phyloP scores from a whole-genome alignment of 805 yeast genomes.

The Barnettozyma californica region DNA sequence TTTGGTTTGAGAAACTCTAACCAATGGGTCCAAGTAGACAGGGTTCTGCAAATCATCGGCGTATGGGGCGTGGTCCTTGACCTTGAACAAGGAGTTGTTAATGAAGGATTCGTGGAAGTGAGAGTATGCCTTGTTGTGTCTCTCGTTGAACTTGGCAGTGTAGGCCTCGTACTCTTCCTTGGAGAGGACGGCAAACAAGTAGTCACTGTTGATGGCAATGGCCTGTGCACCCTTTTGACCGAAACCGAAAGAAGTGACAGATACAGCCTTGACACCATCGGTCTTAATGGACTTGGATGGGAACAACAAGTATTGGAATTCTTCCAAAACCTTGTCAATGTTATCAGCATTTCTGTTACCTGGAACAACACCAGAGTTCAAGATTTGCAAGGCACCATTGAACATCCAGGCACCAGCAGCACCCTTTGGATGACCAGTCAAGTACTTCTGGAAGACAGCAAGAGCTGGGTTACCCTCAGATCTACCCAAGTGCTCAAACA shows the following conservation, averaged over 20 bases:
- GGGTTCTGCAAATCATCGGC: conserved; percentile 78
- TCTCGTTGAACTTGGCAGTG: conserved; percentile 59
- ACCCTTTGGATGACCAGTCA: conserved; percentile 99
- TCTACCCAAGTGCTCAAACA: conserved; percentile 95
- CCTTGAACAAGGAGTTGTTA: conserved; percentile 84
- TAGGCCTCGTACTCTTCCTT: conserved; percentile 67
- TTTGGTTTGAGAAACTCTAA: conserved; percentile 39
- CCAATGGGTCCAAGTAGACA: conserved; percentile 95
- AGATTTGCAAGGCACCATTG: conserved; percentile 93
- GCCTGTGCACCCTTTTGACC: conserved; percentile 99
- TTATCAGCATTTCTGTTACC: conserved; percentile 99
- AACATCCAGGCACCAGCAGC: conserved; percentile 99
- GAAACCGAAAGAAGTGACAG: conserved; percentile 96
- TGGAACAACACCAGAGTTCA: conserved; percentile 91
- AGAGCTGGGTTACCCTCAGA: conserved; percentile 95
- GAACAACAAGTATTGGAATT: conserved; percentile 83
- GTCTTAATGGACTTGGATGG: conserved; percentile 93
- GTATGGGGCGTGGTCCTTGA: conserved; percentile 93
- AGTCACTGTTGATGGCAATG: conserved; percentile 85
- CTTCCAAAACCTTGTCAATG: conserved; percentile 76
- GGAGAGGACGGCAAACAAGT: conserved; percentile 79
- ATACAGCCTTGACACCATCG: conserved; percentile 95
- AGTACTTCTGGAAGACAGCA: conserved; percentile 98
- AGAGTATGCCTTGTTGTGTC: conserved; percentile 88
- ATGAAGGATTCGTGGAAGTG: conserved; percentile 95